Evolutionary conservation across 2,329 filamentous ascomycete species (phyloP), one percentile per base, ranked within the genome.

Genomic region (Drechslerella stenobrocha): DNA sequence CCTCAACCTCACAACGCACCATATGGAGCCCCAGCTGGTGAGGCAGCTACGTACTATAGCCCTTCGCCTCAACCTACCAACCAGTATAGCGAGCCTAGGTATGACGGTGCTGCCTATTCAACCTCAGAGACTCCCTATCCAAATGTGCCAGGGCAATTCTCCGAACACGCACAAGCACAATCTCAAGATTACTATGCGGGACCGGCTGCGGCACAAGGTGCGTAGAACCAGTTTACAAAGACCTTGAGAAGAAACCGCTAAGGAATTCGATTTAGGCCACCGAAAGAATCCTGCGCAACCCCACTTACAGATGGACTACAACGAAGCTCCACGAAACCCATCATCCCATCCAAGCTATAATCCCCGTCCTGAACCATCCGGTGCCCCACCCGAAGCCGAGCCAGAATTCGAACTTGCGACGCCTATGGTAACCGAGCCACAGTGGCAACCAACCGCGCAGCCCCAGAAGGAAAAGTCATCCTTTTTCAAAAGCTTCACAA

Each of bases 361-460:
- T 13, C 63, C 63, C 11, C 63, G 63, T 32, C 44, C 45, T 18
- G 50, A 51, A 18, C 63, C 63, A 52, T 67, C 63, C 18, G 63
- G 63, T 7, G 24, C 63, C 32, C 55, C 55, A 60, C 63, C 63
- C 2, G 55, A 67, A 24, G 63, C 55, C 22, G 63, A 67, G 26
- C 44, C 63, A 4, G 50, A 59, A 18, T 67, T 67, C 24, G 44
- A 59, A 23, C 34, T 60, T 20, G 22, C 23, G 30, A 53, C 28
- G 15, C 53, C 22, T 23, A 26, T 18, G 56, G 15, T 18, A 2
- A 18, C 37, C 6, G 55, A 67, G 35, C 22, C 47, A 34, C 47
- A n/a, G 24, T 67, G 63, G 63, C 56, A 52, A 44, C 63, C 63
- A 34, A 67, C 63, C 8, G 63, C 63, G 6, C 45, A 48, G 13